Base-by-base conservation (phyloP, 352 stramenopile species). In the Phytophthora colocasiae region DNA sequence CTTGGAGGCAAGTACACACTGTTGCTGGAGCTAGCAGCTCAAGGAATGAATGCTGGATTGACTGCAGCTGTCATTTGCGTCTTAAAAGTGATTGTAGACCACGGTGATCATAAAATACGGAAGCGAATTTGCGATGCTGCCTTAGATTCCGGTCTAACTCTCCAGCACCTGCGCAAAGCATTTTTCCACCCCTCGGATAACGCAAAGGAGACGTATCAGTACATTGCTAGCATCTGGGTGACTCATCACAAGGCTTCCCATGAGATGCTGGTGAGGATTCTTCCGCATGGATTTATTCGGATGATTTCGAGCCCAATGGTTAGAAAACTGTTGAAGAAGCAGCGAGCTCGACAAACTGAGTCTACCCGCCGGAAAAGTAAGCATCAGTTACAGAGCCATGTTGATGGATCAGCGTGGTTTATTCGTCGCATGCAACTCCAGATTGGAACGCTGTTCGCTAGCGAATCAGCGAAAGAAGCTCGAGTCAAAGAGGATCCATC, bases 221-320 rank as follows among this genome's bases (percentile, higher is more conserved):
- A 87, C 39, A 81, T 96, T 26, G 67, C 71, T 7, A 85, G 75
- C 9, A 92, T 96, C 19, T 96, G 85, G 83, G 79, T 90, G 32
- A 81, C 83, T 19, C 80, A 92, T 57, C 87, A 96, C 66, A 85
- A 82, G 55, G 58, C 77, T 3, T 93, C 87, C 9, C 89, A 87
- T 53, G 81, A 93, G 32, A 75, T 93, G 67, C 60, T 96, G 1
- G 53, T 71, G 19, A 66, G 85, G 19, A 76, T 92, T 11, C 63
- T 96, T 17, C 87, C 87, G 0, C 73, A 78, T 26, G 87, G 87
- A 17, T 91, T 96, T 49, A 77, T 96, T 45, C 79, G 87, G 31
- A 92, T 96, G 75, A 78, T 94, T 17, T 81, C 84, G 0, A 79
- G 71, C 53, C 72, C 81, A 3, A 73, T 76, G 45, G 75, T 86